Base-by-base conservation (phyloP, 805 yeast species). In the Saccharomycopsis selenospora region DNA sequence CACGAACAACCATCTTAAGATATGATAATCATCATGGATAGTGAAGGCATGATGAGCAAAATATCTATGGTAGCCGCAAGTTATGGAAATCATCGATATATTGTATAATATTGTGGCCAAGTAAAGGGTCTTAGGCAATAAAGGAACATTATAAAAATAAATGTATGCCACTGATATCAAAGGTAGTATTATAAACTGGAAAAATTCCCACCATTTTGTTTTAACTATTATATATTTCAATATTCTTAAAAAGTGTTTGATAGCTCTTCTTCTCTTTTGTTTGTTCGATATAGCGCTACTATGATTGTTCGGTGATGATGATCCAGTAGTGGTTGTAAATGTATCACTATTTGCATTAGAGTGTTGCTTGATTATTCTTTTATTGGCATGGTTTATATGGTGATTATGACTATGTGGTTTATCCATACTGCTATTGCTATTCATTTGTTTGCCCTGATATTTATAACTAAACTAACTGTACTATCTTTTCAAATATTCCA, bases 21-120 rank as follows among this genome's bases (percentile, higher is more conserved):
- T 51, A 49, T 74, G 75, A 28, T 85, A 53, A 2, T 71, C 65
- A 13, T 63, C 58, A 22, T 66, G 57, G n/a, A 76, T 73, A 8
- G 66, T 65, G 61, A 78, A 77, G 4, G 84, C 60, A 36, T 80
- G 69, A 61, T 80, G 87, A 1, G 95, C 73, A 73, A 76, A 86
- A 51, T 82, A 73, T 42, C 95, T 71, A 61, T 87, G 96, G 66
- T 88, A 87, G 2, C 95, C 86, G 13, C 88, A 85, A 42, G 90
- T 85, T 59, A 87, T 78, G 36, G 88, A 78, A n/a, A 85, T 56
- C 23, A 87, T 80, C 11, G 87, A 75, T 50, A 77, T 58, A 18
- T 70, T 56, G 62, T 85, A 87, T 60, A 80, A 73, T 43, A 70
- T 54, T 11, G 80, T 46, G 1, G 80, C 72, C 59, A 82, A 76